Percentiles rank a stretch among this genome's conserved stretches.
Evolutionary conservation across 371 early-diverging fungal genomes (phyloP).

Genomic region (Mortierella sp.): DNA sequence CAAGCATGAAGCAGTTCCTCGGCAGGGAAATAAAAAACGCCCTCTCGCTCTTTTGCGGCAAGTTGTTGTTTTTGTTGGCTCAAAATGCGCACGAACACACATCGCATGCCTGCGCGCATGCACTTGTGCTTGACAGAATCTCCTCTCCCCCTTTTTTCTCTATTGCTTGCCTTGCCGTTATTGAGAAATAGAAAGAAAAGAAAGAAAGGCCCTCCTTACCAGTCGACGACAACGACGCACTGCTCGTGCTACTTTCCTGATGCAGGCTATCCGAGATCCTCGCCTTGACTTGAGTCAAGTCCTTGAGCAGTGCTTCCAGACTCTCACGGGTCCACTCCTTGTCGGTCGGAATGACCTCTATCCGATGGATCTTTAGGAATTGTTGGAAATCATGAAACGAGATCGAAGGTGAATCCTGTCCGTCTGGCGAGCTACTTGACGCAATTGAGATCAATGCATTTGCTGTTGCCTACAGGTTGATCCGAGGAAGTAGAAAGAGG

Average conservation of each 20-base stretch:
- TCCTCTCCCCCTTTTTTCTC: conserved; percentile 5
- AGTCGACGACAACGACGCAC: neutral
- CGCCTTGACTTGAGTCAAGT: conserved; percentile 44
- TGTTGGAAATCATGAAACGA: conserved; percentile 57
- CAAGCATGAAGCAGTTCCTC: neutral
- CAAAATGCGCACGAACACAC: conserved; percentile 17
- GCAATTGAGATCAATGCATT: conserved; percentile 54
- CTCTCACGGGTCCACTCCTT: conserved; percentile 52
- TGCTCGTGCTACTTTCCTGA: conserved; percentile 31
- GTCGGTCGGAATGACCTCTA: conserved; percentile 56
- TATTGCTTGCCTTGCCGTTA: conserved; percentile 6
- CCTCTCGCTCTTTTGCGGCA: neutral
- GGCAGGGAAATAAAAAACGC: neutral
- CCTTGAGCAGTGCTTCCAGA: conserved; percentile 41
- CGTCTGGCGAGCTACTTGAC: conserved; percentile 35
- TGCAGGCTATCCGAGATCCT: conserved; percentile 44
- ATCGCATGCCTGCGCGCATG: neutral
- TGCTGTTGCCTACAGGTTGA: conserved; percentile 39
- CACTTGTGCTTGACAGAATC: neutral
- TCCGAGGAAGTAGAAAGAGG: neutral
- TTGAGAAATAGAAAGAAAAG: neutral
- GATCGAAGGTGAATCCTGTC: conserved; percentile 51
- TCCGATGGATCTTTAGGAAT: conserved; percentile 54
- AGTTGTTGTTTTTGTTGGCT: neutral
- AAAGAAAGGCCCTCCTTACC: neutral